Evolutionary conservation across 345 rosid species (phyloP), one percentile per base, ranked within the genome.

Genomic region (Xanthoceras sorbifolium): DNA sequence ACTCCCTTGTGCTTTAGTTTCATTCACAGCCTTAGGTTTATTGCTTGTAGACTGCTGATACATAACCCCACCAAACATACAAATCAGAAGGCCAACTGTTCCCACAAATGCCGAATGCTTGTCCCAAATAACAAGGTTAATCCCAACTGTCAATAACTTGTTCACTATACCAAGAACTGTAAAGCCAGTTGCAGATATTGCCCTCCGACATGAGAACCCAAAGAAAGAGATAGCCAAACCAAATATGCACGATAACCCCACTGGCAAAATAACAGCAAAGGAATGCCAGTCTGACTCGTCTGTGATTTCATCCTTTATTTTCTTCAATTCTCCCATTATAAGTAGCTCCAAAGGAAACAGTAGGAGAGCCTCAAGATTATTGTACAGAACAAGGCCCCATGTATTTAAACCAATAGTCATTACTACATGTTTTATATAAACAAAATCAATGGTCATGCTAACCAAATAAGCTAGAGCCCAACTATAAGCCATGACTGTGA

Each of bases 91-190:
- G 32, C 98, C 99, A 29, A 90, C 77, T 0, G 99, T 96, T 22
- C 99, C 98, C 22, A 90, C 82, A 60, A 87, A 73, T 31, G 91
- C 88, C 1, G 98, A 92, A 84, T 96, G 99, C 76, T 93, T 93
- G 85, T 96, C 99, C 99, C 99, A 96, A 10, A 96, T 84, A n/a
- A 91, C 66, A 72, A 91, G 78, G 85, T 96, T 96, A 69, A 96
- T 92, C 81, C 92, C 90, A 64, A 93, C 98, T 0, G 99, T 96
- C 86, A 96, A 66, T 10, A 93, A 79, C 92, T 96, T 96, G 82
- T 93, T 96, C 74, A 96, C 98, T 9, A 96, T 93, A 1, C 99
- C 99, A 64, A 96, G 97, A 82, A 96, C 98, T n/a, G 99, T 96
- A 69, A 89, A 96, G 4, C 99, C 99, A 18, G 98, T 93, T 5